These are phyloP conservation scores for Borovskyia barvae DNA, from an alignment of 208 protist species.

Conservation along the genomic window DNA sequence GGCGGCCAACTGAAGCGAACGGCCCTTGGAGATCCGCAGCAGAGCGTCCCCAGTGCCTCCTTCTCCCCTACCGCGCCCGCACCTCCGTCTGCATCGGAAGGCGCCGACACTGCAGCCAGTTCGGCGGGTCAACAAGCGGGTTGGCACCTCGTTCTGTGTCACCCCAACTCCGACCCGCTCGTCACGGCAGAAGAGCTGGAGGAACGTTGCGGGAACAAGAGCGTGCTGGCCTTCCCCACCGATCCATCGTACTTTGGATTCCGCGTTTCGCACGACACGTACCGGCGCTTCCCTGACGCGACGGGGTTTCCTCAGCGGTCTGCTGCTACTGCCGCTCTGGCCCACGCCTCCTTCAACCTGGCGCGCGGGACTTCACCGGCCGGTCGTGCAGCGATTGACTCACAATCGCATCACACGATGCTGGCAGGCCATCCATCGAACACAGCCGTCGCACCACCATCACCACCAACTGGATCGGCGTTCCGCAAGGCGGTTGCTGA, in stretches of 20 bases:
- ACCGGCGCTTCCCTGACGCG: constrained; percentile 41
- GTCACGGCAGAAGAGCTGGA: constrained; percentile 52
- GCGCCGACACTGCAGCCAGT: neutral
- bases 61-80: neutral
- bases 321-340: too few species aligned
- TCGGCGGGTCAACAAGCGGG: neutral
- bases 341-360: too few species aligned
- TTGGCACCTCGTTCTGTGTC: constrained; percentile 29
- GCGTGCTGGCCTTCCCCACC: constrained; percentile 60
- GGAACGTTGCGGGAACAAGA: constrained; percentile 43
- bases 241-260: constrained; percentile 70
- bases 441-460: too few species aligned
- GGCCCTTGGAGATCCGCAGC: neutral
- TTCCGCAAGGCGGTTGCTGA: too few species aligned
- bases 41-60: neutral
- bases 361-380: too few species aligned
- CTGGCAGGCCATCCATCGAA: too few species aligned
- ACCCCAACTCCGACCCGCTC: constrained; percentile 28
- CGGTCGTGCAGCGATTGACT: too few species aligned
- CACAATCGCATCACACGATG: too few species aligned
- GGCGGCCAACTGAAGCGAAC: constrained; percentile 17
- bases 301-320: constrained; percentile 9
- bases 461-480: too few species aligned
- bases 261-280: constrained; percentile 55
- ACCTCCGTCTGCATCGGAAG: neutral